Evolutionary conservation across 805 yeast species (phyloP), one percentile per base, ranked within the genome.

Genomic region (Nakazawaea peltata): DNA sequence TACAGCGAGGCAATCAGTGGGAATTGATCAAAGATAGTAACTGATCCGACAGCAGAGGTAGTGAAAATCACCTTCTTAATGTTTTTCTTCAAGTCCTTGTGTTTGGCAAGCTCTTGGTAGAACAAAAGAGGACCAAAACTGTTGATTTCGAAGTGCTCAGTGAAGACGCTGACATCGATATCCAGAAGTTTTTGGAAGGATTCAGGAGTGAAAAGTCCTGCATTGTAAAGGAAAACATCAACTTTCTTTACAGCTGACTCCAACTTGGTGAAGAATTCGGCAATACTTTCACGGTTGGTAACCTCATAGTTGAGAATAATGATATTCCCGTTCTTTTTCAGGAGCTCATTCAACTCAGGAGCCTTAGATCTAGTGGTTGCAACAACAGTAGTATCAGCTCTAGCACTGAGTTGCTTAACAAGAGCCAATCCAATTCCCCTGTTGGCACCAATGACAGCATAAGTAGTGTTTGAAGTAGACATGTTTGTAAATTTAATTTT

Each of bases 361-460:
- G 19, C 26, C n/a, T 28, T 33, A n/a, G n/a, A n/a, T n/a, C 28
- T 8, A 25, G 14, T 13, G 7, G 28, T 25, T 0, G 53, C 56
- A 28, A 55, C 40, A 12, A 58, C 53, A 5, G 28, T 15, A 34
- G 44, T 49, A 10, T 42, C 30, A 19, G 50, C 32, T 5, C 43
- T 35, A 5, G 37, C 33, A 18, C 54, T 44, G 14, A 62, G 41
- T 24, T 45, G 44, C 28, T 53, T 50, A 3, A 48, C 54, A 5
- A 63, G 43, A 1, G 48, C 52, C 14, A 50, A 50, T 4, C 71
- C 71, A 34, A 67, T 56, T 3, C 70, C 71, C 36, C 64, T 51
- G 18, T 65, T 61, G 16, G 65, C 64, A 11, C 73, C 71, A 2
- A 67, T 56, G 12, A 65, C 43, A 4, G 64, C 45, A 44, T 60